These are phyloP conservation scores for Cercospora sesami DNA, from an alignment of 2,329 filamentous ascomycete genomes.

Conservation along the genomic window DNA sequence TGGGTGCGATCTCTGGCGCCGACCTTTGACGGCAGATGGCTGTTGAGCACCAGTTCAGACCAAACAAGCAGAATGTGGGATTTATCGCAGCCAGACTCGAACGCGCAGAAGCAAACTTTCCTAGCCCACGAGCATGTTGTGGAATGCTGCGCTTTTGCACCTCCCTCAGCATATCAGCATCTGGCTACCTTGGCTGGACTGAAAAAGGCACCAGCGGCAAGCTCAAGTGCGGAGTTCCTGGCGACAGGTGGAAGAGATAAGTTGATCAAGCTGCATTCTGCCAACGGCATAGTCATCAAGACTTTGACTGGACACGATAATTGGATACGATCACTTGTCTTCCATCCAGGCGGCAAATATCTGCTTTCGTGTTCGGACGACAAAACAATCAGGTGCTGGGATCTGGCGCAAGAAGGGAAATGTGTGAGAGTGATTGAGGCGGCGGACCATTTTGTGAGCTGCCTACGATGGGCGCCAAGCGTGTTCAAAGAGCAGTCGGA, in stretches of 20 bases:
- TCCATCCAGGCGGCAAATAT: slow-evolving; percentile 90
- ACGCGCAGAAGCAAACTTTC: slow-evolving; percentile 65
- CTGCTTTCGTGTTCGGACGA: slow-evolving; percentile 84
- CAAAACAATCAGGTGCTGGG: slow-evolving; percentile 92
- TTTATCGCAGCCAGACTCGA: slow-evolving; percentile 67
- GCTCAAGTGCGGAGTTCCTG: slow-evolving; percentile 79
- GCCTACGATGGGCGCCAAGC: slow-evolving; percentile 82
- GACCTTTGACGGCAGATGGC: slow-evolving; percentile 77
- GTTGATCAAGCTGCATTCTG: slow-evolving; percentile 85
- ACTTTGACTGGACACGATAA: slow-evolving; percentile 88
- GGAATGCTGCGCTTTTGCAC: slow-evolving; percentile 84
- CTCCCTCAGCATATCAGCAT: slow-evolving; percentile 73
- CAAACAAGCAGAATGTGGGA: slow-evolving; percentile 84
- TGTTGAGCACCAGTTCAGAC: slow-evolving; percentile 81
- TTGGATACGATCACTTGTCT: slow-evolving; percentile 83
- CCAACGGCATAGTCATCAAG: slow-evolving; percentile 78
- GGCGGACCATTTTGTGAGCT: slow-evolving; percentile 78
- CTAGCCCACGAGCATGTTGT: slow-evolving; percentile 83
- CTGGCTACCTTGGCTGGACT: slow-evolving; percentile 75
- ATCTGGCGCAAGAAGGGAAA: slow-evolving; percentile 83
- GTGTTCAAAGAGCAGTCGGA: slow-evolving; percentile 59
- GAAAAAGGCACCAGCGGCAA: slow-evolving; percentile 75
- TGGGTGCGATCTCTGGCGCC: slow-evolving; percentile 91
- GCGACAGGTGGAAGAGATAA: slow-evolving; percentile 90
- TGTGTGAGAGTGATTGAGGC: slow-evolving; percentile 80